Conservation (phyloP, 345 rosid genomes). For the Bruguiera sexangula region DNA sequence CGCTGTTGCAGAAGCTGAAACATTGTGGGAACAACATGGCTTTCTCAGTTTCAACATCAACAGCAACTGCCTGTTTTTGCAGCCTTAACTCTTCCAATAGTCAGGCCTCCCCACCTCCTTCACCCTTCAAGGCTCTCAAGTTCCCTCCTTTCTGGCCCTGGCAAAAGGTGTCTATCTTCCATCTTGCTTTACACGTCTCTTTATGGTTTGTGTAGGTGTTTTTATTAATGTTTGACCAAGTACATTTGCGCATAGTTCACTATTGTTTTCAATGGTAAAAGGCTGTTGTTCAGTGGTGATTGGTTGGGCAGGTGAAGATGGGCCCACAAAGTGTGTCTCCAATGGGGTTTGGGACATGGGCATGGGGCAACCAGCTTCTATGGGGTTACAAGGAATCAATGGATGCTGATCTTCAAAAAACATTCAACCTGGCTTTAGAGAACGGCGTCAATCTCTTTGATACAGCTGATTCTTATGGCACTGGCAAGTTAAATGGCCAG, state of each 20-base stretch:
- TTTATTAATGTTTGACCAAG: neutral
- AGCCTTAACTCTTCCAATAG: slow-evolving; percentile 38
- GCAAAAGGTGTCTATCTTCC: slow-evolving; percentile 50
- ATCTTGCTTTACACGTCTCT: neutral
- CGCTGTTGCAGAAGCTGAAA: neutral
- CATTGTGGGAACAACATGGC: slow-evolving; percentile 30
- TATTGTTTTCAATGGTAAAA: neutral
- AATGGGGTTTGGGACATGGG: slow-evolving; percentile 98
- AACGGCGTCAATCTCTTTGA: slow-evolving; percentile 84
- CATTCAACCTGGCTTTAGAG: slow-evolving; percentile 65
- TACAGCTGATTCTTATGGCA: slow-evolving; percentile 93
- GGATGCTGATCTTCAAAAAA: slow-evolving; percentile 76
- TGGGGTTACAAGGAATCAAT: slow-evolving; percentile 86
- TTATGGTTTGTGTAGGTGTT: too few relatives aligned
- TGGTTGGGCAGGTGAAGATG: slow-evolving; percentile 56
- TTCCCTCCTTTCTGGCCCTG: slow-evolving; percentile 84
- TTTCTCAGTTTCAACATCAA: slow-evolving; percentile 31
- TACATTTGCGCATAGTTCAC: neutral
- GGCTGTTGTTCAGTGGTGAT: neutral
- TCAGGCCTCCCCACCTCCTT: slow-evolving; percentile 28
- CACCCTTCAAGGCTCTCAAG: slow-evolving; percentile 52
- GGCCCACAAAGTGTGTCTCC: slow-evolving; percentile 90
- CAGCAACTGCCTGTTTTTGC: slow-evolving; percentile 23
- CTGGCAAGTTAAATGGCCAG: slow-evolving; percentile 80
- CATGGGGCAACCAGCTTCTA: slow-evolving; percentile 94